Conservation (phyloP, 306 rosid species). For the Gastrolobium bilobum region DNA sequence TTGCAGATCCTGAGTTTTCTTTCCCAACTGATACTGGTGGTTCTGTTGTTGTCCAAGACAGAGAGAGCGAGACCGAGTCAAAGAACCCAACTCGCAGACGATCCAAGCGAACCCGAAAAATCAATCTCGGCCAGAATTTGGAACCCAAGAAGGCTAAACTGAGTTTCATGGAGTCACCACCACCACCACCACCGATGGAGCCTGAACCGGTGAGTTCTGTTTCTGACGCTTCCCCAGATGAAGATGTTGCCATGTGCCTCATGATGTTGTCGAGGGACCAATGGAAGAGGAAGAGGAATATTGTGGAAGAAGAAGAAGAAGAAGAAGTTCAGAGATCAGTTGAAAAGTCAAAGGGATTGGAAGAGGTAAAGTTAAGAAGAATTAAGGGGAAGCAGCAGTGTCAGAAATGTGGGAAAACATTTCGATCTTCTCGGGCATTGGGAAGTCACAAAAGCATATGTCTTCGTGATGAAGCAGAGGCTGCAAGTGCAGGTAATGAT, state of each 20-base stretch:
- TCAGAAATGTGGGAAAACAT: constrained; percentile 62
- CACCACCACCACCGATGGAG: constrained; percentile 43
- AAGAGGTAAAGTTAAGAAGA: constrained; percentile 55
- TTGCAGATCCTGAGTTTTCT: constrained; percentile 73
- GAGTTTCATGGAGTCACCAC: constrained; percentile 47
- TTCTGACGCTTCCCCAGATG: constrained; percentile 73
- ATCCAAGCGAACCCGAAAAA: constrained; percentile 66
- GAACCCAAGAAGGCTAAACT: constrained; percentile 46
- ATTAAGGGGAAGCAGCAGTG: constrained; percentile 65
- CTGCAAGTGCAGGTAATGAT: constrained; percentile 21
- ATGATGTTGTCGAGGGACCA: constrained; percentile 84
- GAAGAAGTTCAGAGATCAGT: constrained; percentile 2
- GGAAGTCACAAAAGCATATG: constrained; percentile 69
- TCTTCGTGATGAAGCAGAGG: constrained; percentile 40
- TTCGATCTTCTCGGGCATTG: constrained; percentile 78
- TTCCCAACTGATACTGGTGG: constrained; percentile 54
- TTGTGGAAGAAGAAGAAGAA: background rate
- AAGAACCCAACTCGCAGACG: constrained; percentile 74
- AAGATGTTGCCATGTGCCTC: constrained; percentile 81
- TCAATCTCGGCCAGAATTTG: constrained; percentile 6
- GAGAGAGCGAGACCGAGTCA: constrained; percentile 86
- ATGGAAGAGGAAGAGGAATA: constrained; percentile 50
- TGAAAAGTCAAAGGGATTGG: constrained; percentile 34
- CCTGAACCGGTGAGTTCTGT: constrained; percentile 72
- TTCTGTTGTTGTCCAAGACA: constrained; percentile 70